These are phyloP conservation scores for Aspergillus sclerotiicarbonarius DNA, from an alignment of 495 filamentous ascomycete genomes.

Conservation along the genomic window DNA sequence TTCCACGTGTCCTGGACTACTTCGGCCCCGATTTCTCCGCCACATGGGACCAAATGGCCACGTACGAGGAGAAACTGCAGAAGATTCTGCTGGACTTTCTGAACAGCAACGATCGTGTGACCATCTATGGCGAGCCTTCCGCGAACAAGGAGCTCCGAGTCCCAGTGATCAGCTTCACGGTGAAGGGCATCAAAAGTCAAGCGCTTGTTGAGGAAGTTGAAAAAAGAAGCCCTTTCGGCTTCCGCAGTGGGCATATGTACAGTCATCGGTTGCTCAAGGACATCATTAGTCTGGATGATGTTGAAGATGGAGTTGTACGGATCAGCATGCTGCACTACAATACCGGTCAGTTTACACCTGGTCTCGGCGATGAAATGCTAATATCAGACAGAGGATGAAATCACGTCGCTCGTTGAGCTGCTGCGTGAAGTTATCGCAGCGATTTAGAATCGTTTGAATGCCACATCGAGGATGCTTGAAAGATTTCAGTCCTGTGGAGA, in stretches of 20 bases:
- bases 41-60: slow-evolving; percentile 52
- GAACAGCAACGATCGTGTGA: slow-evolving; percentile 42
- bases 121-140: slow-evolving; percentile 54
- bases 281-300: slow-evolving; percentile 52
- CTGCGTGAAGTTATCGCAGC: neutral
- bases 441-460: neutral
- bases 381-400: neutral
- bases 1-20: slow-evolving; percentile 58
- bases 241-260: slow-evolving; percentile 70
- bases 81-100: slow-evolving; percentile 56
- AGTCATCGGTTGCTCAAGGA: slow-evolving; percentile 58
- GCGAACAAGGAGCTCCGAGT: slow-evolving; percentile 49
- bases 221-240: slow-evolving; percentile 50
- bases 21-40: slow-evolving; percentile 36
- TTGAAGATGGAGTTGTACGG: slow-evolving; percentile 62
- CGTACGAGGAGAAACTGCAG: slow-evolving; percentile 62
- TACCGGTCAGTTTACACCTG: slow-evolving; percentile 50
- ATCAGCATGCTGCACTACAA: slow-evolving; percentile 77
- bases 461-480: neutral
- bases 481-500: neutral
- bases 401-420: neutral
- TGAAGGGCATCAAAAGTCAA: slow-evolving; percentile 53
- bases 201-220: slow-evolving; percentile 64
- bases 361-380: neutral
- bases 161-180: slow-evolving; percentile 64